A percentile compares a stretch with the other conserved stretches of the same genome.
Conservation (phyloP, 1,284 basidiomycete genomes). For the Fistulinella staudtii region DNA sequence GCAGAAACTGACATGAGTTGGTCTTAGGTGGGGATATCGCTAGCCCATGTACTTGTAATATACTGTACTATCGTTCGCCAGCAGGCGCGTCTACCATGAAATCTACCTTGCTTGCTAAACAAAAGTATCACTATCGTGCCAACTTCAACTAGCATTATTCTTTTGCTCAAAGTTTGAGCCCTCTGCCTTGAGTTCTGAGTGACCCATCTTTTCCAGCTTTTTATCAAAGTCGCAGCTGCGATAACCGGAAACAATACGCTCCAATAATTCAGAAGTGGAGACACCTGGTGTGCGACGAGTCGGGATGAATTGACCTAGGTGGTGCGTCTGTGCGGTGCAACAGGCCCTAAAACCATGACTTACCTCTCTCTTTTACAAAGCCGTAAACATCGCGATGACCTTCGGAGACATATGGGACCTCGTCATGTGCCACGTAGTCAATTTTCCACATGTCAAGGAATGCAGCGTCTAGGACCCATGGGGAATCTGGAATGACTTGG, state of each 20-base stretch:
- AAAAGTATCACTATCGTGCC: no score
- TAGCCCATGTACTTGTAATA: constrained; percentile 8
- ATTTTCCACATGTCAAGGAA: constrained; percentile 85
- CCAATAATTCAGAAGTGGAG: constrained; percentile 90
- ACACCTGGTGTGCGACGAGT: constrained; percentile 93
- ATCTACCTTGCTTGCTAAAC: no score
- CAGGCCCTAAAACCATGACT: constrained; percentile 9
- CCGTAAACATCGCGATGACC: constrained; percentile 85
- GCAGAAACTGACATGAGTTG: constrained; percentile 16
- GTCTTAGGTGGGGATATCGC: neutral
- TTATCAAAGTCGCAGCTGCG: constrained; percentile 81
- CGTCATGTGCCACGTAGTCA: constrained; percentile 97
- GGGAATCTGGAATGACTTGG: constrained; percentile 90
- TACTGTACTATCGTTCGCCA: constrained; percentile 12
- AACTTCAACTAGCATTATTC: constrained; percentile 4
- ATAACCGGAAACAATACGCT: constrained; percentile 84
- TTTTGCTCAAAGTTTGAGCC: constrained; percentile 36
- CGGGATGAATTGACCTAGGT: constrained; percentile 89
- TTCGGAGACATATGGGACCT: constrained; percentile 74
- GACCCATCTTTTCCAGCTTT: constrained; percentile 86
- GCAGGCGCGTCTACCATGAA: neutral
- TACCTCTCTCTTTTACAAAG: constrained; percentile 78
- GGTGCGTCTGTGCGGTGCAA: neutral
- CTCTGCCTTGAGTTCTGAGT: constrained; percentile 61
- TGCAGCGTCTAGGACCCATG: constrained; percentile 84